Conservation (phyloP, 352 stramenopile species). For the Phytopythium cucurbitacearum region DNA sequence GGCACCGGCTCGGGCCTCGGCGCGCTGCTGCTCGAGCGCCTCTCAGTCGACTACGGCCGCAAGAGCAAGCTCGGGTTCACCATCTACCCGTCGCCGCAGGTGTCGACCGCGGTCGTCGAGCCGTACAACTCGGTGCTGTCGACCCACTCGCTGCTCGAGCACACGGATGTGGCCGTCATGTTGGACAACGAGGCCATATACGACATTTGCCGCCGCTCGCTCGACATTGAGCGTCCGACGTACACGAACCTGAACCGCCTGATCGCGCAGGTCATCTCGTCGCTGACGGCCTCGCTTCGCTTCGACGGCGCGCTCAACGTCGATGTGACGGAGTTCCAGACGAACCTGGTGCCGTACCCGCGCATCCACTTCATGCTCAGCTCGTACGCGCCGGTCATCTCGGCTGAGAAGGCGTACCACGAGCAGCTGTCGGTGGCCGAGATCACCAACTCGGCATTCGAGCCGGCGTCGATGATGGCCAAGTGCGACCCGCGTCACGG, state of each 20-base stretch:
- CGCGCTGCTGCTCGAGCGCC: conserved; percentile 94
- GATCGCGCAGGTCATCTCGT: conserved; percentile 97
- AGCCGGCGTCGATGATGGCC: conserved; percentile 98
- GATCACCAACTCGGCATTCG: conserved; percentile 98
- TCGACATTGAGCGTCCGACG: conserved; percentile 97
- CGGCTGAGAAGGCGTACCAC: conserved; percentile 96
- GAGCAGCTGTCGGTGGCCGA: conserved; percentile 97
- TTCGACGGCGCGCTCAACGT: conserved; percentile 98
- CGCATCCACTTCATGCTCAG: conserved; percentile 99
- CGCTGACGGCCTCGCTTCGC: conserved; percentile 96
- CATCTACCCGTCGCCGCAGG: conserved; percentile 95
- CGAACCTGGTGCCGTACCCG: conserved; percentile 98
- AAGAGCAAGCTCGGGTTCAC: conserved; percentile 99
- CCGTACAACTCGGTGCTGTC: conserved; percentile 98
- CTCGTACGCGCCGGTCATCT: conserved; percentile 98
- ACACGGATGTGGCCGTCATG: conserved; percentile 97
- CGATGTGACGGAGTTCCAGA: conserved; percentile 99
- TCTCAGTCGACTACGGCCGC: conserved; percentile 97
- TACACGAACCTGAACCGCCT: conserved; percentile 99
- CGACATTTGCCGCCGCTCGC: conserved; percentile 96
- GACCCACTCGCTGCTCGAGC: conserved; percentile 96
- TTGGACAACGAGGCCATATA: conserved; percentile 99
- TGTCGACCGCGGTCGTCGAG: conserved; percentile 96
- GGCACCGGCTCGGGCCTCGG: conserved; percentile 97
- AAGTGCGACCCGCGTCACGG: conserved; percentile 98